Base-by-base conservation (phyloP, 768 basidiomycete species). In the Albatrellus ellisii region DNA sequence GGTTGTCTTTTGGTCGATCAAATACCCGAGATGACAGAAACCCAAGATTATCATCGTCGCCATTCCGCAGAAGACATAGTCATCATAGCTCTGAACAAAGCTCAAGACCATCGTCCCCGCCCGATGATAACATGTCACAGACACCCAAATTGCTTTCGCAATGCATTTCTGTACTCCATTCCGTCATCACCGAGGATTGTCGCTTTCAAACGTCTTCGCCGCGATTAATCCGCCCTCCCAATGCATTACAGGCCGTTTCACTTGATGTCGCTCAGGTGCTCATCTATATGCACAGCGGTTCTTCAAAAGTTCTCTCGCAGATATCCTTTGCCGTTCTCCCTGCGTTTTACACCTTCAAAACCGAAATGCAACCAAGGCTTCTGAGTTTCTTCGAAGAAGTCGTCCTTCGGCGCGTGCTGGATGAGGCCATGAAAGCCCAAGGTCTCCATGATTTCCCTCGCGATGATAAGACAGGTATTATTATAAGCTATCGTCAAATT, bases 231-330 rank as follows among this genome's bases (percentile, higher is more conserved):
- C 68, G 73, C 22, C 87, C 87, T 11, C 81, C 85, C 3, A 75
- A 85, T 53, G 67, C 83, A 3, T 59, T 91, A n/a, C 87, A 89
- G 51, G 69, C 75, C 1, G 57, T 80, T 22, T 70, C 69, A 4
- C 60, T 91, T 25, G 83, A 87, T 56, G 69, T 88, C 17, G 81
- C 81, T 3, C 73, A 73, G 45, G 71, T 76, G 48, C 67, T 91
- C 20, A 59, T 77, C 18, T 65, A 75, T 44, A 59, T 63, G 22
- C 72, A 80, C 48, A 62, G 65, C 5, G 63, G 68, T 43, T 68
- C 73, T 38, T 65, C 73, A 3, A 59, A 64, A 29, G 61, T 75
- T 17, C 59, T 75, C 34, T 72, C 76, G 4, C 68, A 71, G 33
- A 70, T 88, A 40, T 77, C 72, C 1, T 71, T 77, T 41, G 76